Base-by-base conservation (phyloP, 768 basidiomycete species). In the Chalciporus sphaerocephalus region DNA sequence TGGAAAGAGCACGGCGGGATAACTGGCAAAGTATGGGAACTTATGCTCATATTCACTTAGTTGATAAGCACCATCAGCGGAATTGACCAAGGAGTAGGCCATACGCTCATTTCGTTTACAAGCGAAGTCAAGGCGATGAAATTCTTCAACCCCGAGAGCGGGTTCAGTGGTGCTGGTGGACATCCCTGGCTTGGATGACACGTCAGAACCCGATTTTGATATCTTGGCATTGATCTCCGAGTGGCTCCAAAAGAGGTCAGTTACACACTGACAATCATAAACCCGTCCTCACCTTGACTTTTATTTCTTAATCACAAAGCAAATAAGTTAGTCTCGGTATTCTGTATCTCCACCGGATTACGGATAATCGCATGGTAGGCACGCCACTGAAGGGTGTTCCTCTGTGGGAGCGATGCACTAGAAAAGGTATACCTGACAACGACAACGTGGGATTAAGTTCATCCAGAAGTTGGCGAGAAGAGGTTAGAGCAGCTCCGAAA, bases 261-360 rank as follows among this genome's bases (percentile, higher is more conserved):
- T 12, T 27, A 9, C 10, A 27, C 13, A 1, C 11, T 12, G 10
- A 9, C 10, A 27, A 11, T 27, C 27, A 27, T 12, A 27, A 27
- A 27, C 27, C 4, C 10, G 7, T 27, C 13, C 4, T 12, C 2
- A 27, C 9, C 13, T 11, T 27, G 10, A 27, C 10, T 11, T 11
- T 27, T 27, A 3, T 7, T 27, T 8, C n/a, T 13, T 18, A 59
- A 54, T n/a, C 51, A 53, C 21, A 34, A 28, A 9, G 35, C 36
- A 9, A 4, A 40, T 2, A 53, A 48, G 8, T 35, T 47, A n/a
- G 58, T 73, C 1, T 52, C 64, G 69, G 63, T 2, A 60, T 73
- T 21, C 15, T 73, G 16, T 73, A 71, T 46, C 46, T 72, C 12
- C 72, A 73, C 46, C 61, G 67, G 13, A 73, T 73, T 30, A 58